Conservation (phyloP, 805 yeast species). For the Schwanniomyces pseudopolymorphus region DNA sequence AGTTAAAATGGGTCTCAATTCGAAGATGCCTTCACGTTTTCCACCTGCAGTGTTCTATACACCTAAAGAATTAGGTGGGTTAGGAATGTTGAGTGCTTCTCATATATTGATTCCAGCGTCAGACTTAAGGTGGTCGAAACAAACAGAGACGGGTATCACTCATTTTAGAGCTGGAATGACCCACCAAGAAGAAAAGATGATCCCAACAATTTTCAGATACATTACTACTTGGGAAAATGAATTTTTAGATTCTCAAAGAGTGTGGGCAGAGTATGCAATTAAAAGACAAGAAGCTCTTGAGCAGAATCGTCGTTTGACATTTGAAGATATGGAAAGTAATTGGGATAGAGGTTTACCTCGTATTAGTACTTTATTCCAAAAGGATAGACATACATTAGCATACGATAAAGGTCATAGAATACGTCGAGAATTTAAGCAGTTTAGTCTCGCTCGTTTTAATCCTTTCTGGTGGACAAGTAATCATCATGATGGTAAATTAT, state of each 20-base stretch:
- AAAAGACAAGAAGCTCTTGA: slow-evolving; percentile 84
- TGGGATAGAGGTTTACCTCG: slow-evolving; percentile 99
- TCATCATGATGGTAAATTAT: slow-evolving; percentile 91
- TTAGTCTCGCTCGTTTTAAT: slow-evolving; percentile 65
- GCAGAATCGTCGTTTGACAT: slow-evolving; percentile 80
- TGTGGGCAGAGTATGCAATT: slow-evolving; percentile 96
- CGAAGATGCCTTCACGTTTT: slow-evolving; percentile 97
- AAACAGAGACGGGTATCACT: slow-evolving; percentile 91
- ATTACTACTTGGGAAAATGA: slow-evolving; percentile 97
- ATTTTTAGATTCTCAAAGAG: slow-evolving; percentile 88
- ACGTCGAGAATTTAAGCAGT: slow-evolving; percentile 76
- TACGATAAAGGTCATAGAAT: slow-evolving; percentile 92
- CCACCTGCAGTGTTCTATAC: slow-evolving; percentile 99
- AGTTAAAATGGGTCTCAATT: slow-evolving; percentile 91
- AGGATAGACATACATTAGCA: slow-evolving; percentile 90
- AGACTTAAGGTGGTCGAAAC: slow-evolving; percentile 86
- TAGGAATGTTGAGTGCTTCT: slow-evolving; percentile 97
- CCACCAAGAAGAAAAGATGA: slow-evolving; percentile 72
- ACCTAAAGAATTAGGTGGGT: slow-evolving; percentile 95
- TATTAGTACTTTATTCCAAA: slow-evolving; percentile 91
- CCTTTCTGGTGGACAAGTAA: slow-evolving; percentile 97
- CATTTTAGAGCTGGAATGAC: slow-evolving; percentile 95
- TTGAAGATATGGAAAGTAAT: slow-evolving; percentile 89
- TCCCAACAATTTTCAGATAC: slow-evolving; percentile 92
- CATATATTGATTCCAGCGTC: slow-evolving; percentile 93